These are phyloP conservation scores for Sisymbrium irio DNA, from an alignment of 345 rosid genomes.

Conservation along the genomic window DNA sequence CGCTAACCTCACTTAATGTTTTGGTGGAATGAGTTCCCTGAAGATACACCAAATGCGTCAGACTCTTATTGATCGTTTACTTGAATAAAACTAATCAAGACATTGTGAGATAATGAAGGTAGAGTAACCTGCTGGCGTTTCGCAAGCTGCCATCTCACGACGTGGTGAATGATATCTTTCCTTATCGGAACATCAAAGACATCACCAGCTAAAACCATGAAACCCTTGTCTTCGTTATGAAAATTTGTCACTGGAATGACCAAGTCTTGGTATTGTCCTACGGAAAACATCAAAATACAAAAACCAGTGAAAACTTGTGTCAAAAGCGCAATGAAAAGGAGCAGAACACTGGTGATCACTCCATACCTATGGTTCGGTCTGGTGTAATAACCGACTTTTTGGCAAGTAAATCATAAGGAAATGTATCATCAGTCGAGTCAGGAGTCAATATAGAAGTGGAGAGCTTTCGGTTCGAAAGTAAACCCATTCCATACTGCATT, in stretches of 20 bases:
- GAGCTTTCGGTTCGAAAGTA: slow-evolving; percentile 43
- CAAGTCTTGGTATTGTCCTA: slow-evolving; percentile 75
- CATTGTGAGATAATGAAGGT: background rate
- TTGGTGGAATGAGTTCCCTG: slow-evolving; percentile 97
- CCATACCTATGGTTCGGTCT: slow-evolving; percentile 58
- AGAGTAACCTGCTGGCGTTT: slow-evolving; percentile 77
- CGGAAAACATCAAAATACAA: slow-evolving; percentile 1
- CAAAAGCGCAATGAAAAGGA: background rate
- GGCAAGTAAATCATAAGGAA: slow-evolving; percentile 65
- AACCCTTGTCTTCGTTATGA: slow-evolving; percentile 67
- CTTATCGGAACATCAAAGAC: slow-evolving; percentile 91
- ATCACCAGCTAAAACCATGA: slow-evolving; percentile 87
- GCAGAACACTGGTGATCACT: background rate
- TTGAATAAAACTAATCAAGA: background rate
- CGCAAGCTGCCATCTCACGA: slow-evolving; percentile 88
- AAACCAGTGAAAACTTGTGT: background rate
- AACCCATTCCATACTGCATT: slow-evolving; percentile 46
- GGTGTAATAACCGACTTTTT: slow-evolving; percentile 44
- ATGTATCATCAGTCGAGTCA: slow-evolving; percentile 46
- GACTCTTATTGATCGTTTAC: background rate
- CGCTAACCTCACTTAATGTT: slow-evolving; percentile 91
- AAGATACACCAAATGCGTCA: slow-evolving; percentile 9
- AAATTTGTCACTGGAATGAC: slow-evolving; percentile 84
- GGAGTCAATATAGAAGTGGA: slow-evolving; percentile 58
- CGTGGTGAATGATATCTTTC: slow-evolving; percentile 88